These are phyloP conservation scores for Drechslerella dactyloides DNA, from an alignment of 2,329 filamentous ascomycete species.

Conservation along the genomic window DNA sequence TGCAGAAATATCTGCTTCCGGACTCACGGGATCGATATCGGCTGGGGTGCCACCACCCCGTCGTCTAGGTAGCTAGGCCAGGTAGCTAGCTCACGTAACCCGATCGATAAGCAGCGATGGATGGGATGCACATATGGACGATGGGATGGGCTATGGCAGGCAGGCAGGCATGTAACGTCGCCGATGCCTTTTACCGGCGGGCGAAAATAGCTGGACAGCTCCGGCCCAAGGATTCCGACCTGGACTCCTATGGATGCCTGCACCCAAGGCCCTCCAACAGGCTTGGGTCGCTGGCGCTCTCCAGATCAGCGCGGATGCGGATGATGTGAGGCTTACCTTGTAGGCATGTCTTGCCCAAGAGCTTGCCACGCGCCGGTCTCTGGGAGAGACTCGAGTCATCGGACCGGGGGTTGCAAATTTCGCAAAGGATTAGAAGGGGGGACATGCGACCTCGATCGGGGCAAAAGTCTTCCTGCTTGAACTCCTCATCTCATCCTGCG, in stretches of 20 bases:
- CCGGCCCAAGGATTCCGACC: too few relatives aligned
- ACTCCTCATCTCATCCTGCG: not conserved
- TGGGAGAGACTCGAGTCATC: too few relatives aligned
- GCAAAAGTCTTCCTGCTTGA: not conserved
- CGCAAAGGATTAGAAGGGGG: not conserved
- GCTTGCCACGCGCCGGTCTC: too few relatives aligned
- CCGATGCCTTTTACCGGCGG: too few relatives aligned
- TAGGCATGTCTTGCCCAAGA: too few relatives aligned
- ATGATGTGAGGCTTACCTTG: too few relatives aligned
- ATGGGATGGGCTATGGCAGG: too few relatives aligned
- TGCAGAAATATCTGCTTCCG: conserved; percentile 6
- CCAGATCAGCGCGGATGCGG: not conserved
- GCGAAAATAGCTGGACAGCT: too few relatives aligned
- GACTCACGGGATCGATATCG: not conserved
- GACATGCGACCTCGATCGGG: not conserved
- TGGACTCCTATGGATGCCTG: too few relatives aligned
- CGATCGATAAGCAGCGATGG: conserved; percentile 10
- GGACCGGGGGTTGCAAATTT: not conserved
- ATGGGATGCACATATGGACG: too few relatives aligned
- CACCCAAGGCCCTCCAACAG: not conserved
- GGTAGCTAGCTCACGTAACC: not conserved
- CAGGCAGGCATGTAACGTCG: too few relatives aligned
- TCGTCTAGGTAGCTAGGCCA: too few relatives aligned
- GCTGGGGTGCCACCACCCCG: not conserved
- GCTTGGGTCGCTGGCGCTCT: not conserved